Evolutionary conservation across 1,284 basidiomycete genomes (phyloP), one percentile per base, ranked within the genome.

Genomic region (Leccinum griseonigrum): DNA sequence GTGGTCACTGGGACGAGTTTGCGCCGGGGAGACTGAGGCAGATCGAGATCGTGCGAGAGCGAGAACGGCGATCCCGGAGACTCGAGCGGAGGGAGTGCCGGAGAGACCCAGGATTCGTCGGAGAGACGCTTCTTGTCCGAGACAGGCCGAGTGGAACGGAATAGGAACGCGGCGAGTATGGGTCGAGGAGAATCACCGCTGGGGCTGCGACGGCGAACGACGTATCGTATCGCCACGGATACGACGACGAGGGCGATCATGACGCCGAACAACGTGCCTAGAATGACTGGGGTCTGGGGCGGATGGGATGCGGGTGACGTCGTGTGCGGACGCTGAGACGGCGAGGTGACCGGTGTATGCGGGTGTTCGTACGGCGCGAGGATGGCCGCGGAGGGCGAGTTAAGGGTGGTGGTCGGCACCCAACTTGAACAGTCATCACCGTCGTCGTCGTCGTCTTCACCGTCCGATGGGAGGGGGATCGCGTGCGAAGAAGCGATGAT

Each of bases 21-120:
- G 14, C 66, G 64, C 36, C 57, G 54, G 2, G 67, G 55, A 54
- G 62, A 65, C 11, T 28, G 69, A 40, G 55, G 46, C 6, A 69
- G 43, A 11, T 68, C 62, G 48, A 60, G 53, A 32, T 66, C 63
- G 3, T 62, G 62, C 16, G 13, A 40, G n/a, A 40, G n/a, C 4
- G 60, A 58, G 11, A 62, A 59, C 16, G 61, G 60, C 9, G 62
- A 66, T 14, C 38, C 61, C 11, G 64, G 50, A 3, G 64, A 57
- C 2, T 14, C 50, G 18, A 60, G 46, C 3, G 26, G 13, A 9
- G 65, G 65, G 34, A 70, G 60, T 8, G 18, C 3, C 0, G 68
- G 69, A 1, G 69, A 71, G 58, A 72, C 71, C 71, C 71, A 73
- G 5, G 69, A 70, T 18, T 70, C 69, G 32, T 70, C 66, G 1